These are phyloP conservation scores for Dittrichia graveolens DNA, from an alignment of 129 eudicot genomes.

Conservation along the genomic window DNA sequence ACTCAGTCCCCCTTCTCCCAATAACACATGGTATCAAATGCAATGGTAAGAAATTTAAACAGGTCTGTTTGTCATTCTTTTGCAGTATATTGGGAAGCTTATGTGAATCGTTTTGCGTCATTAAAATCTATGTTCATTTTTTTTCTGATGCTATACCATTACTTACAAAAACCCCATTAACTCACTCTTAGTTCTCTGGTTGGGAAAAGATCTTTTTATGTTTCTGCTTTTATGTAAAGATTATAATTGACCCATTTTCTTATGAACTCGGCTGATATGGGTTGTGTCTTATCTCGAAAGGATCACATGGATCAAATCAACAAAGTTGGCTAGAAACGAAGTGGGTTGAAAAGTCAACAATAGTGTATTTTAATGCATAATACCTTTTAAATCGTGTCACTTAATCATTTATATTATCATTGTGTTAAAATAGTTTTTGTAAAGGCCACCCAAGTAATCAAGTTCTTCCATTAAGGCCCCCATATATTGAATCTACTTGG, in stretches of 20 bases:
- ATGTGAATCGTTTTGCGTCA: neutral
- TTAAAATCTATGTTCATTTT: neutral
- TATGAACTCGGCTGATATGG: neutral
- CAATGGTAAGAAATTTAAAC: conserved; percentile 18
- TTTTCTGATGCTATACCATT: conserved; percentile 1
- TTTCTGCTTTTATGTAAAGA: conserved; percentile 2
- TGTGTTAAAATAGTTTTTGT: neutral
- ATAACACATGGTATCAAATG: conserved; percentile 16
- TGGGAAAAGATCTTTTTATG: neutral
- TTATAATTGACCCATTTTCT: neutral
- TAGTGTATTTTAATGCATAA: conserved; percentile 1
- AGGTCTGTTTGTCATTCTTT: neutral
- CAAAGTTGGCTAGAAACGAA: neutral
- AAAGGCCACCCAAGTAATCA: no score
- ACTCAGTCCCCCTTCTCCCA: conserved; percentile 17
- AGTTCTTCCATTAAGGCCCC: no score
- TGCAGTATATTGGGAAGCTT: conserved; percentile 11
- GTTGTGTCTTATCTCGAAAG: neutral
- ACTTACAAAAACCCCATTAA: neutral
- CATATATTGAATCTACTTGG: no score
- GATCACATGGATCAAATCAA: conserved; percentile 1
- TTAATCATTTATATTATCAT: neutral
- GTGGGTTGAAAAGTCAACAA: neutral
- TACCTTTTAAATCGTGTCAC: neutral
- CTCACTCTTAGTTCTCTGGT: neutral